A percentile compares a stretch with the other conserved stretches of the same genome.
Conservation (phyloP, 495 filamentous ascomycete genomes). For the Trichoderma gamsii region DNA sequence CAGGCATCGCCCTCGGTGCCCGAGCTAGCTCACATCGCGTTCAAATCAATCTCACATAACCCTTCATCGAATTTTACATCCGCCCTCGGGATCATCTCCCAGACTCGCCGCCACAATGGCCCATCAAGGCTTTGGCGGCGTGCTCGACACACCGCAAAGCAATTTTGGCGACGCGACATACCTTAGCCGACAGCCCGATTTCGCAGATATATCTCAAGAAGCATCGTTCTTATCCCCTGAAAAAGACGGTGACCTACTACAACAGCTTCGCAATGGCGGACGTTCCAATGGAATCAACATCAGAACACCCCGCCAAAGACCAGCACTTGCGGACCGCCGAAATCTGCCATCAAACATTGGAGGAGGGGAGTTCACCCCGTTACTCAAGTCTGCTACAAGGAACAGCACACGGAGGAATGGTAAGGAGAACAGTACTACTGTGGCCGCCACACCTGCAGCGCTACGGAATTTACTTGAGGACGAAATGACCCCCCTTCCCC, state of each 20-base stretch:
- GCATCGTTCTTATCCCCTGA: slow-evolving; percentile 80
- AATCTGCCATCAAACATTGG: slow-evolving; percentile 57
- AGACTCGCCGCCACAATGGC: slow-evolving; percentile 29
- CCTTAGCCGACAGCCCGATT: slow-evolving; percentile 60
- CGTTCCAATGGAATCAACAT: slow-evolving; percentile 47
- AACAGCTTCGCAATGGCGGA: slow-evolving; percentile 57
- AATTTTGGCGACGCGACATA: slow-evolving; percentile 75
- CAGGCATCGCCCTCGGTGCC: neutral
- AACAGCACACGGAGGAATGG: slow-evolving; percentile 64
- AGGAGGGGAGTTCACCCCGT: slow-evolving; percentile 82
- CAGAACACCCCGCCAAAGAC: slow-evolving; percentile 59
- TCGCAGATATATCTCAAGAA: slow-evolving; percentile 68
- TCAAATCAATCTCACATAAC: neutral
- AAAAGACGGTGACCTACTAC: slow-evolving; percentile 67
- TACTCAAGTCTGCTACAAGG: slow-evolving; percentile 82
- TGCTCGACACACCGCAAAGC: slow-evolving; percentile 73
- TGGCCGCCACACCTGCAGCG: slow-evolving; percentile 62
- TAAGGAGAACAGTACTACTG: slow-evolving; percentile 41
- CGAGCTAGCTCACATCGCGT: neutral
- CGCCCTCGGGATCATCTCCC: neutral
- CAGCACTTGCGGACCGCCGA: slow-evolving; percentile 58
- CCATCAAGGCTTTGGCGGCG: slow-evolving; percentile 42
- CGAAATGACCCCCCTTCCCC: slow-evolving; percentile 51
- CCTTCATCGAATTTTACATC: neutral
- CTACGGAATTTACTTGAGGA: slow-evolving; percentile 52